These are phyloP conservation scores for Graphilbum fragrans DNA, from an alignment of 2,329 filamentous ascomycete species.

Conservation along the genomic window DNA sequence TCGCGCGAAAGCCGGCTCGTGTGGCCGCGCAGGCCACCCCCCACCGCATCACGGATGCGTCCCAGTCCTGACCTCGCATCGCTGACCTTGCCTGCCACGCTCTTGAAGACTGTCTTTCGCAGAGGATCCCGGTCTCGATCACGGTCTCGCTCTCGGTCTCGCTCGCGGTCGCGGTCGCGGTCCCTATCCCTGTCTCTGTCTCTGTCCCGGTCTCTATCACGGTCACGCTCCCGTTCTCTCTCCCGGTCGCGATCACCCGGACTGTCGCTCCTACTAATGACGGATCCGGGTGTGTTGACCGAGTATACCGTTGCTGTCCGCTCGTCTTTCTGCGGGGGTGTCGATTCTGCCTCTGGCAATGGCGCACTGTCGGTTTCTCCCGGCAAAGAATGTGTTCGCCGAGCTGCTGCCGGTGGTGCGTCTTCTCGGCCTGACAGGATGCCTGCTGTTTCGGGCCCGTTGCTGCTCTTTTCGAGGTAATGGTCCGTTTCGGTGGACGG, in stretches of 20 bases:
- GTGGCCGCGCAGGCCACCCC: conserved; percentile 43
- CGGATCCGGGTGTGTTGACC: conserved; percentile 29
- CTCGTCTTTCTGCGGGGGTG: conserved; percentile 30
- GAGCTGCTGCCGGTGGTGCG: conserved; percentile 25
- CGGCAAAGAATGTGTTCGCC: conserved; percentile 27
- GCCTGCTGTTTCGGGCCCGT: not conserved
- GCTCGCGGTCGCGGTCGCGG: too few relatives aligned
- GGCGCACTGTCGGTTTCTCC: conserved; percentile 1
- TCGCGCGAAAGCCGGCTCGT: conserved; percentile 43
- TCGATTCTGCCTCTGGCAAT: not conserved
- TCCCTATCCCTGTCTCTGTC: too few relatives aligned
- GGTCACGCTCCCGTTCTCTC: not conserved
- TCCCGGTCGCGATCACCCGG: not conserved
- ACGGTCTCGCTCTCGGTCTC: conserved; percentile 1
- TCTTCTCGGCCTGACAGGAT: conserved; percentile 32
- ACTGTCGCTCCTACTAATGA: conserved; percentile 26
- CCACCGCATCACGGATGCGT: conserved; percentile 76
- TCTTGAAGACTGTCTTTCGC: conserved; percentile 61
- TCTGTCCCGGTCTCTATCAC: conserved; percentile 21
- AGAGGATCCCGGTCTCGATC: conserved; percentile 29
- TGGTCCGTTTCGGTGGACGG: not conserved
- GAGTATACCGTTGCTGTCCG: conserved; percentile 27
- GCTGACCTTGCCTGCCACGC: conserved; percentile 64
- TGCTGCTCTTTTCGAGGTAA: conserved; percentile 19
- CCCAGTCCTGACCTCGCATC: conserved; percentile 75